Conservation (phyloP, 2,329 filamentous ascomycete genomes). For the Fusarium tjaetaba region DNA sequence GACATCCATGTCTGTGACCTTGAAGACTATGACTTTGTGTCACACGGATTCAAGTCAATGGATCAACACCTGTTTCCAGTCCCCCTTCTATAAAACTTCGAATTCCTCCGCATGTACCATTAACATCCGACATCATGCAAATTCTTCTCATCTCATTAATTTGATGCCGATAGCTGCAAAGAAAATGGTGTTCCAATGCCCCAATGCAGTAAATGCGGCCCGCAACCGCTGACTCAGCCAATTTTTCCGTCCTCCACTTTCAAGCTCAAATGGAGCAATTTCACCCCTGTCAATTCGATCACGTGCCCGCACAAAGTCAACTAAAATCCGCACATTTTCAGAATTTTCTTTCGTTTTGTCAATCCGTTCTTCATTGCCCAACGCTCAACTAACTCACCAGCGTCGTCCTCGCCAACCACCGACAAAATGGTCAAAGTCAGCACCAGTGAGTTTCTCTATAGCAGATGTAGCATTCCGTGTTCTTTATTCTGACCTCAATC, state of each 20-base stretch:
- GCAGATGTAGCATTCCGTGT: not conserved
- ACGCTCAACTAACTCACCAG: constrained; percentile 44
- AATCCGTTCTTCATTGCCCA: constrained; percentile 44
- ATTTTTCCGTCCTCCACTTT: not conserved
- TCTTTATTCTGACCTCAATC: constrained; percentile 1
- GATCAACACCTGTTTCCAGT: not conserved
- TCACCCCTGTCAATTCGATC: constrained; percentile 27
- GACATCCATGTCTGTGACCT: not conserved
- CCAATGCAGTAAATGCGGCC: constrained; percentile 17
- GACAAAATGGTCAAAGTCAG: constrained; percentile 78
- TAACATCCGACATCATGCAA: not conserved
- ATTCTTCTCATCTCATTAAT: not conserved
- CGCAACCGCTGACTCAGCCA: not conserved
- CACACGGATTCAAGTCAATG: not conserved
- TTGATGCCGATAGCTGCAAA: not conserved
- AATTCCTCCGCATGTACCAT: not conserved
- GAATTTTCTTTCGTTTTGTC: constrained; percentile 21
- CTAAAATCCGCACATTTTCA: constrained; percentile 44
- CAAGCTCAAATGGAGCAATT: not conserved
- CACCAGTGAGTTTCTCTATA: constrained; percentile 57
- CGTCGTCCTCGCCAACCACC: constrained; percentile 44
- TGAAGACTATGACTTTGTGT: not conserved
- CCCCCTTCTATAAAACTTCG: no score
- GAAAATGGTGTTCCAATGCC: not conserved
- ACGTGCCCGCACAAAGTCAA: constrained; percentile 45